Conservation (phyloP, 768 basidiomycete species). For the Phlebiopsis flavidoalba region DNA sequence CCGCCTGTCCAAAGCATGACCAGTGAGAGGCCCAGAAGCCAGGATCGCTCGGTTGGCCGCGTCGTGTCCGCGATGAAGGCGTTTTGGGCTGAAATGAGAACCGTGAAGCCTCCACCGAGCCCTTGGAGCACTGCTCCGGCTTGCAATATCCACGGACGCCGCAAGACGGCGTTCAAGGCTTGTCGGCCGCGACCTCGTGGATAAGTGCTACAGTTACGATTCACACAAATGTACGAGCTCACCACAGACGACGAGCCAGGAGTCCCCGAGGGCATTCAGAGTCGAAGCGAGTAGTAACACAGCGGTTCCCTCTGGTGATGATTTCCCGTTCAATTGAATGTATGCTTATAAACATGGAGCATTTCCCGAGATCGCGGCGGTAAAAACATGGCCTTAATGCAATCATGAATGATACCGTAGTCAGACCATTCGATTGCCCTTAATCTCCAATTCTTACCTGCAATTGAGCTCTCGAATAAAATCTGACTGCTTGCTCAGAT, state of each 20-base stretch:
- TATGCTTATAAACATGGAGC: too few relatives aligned
- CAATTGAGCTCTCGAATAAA: too few relatives aligned
- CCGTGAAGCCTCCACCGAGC: conserved; percentile 1
- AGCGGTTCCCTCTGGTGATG: too few relatives aligned
- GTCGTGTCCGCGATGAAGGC: conserved; percentile 6
- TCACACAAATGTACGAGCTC: not conserved
- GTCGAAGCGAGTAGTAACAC: not conserved
- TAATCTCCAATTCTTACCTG: too few relatives aligned
- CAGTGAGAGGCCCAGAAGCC: not conserved
- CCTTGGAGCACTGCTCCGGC: not conserved
- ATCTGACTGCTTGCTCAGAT: too few relatives aligned
- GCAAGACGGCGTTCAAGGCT: not conserved
- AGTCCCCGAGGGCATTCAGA: not conserved
- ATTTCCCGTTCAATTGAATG: not conserved
- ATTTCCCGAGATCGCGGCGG: too few relatives aligned
- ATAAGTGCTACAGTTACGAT: not conserved
- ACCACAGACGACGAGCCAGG: not conserved
- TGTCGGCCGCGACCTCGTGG: not conserved
- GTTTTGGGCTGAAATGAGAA: not conserved
- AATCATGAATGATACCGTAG: too few relatives aligned
- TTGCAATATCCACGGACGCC: not conserved
- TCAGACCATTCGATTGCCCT: too few relatives aligned
- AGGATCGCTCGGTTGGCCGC: not conserved
- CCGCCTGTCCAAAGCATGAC: not conserved
- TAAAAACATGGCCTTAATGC: too few relatives aligned